Base-by-base conservation (phyloP, 2,329 filamentous ascomycete genomes). In the Zalaria obscura region DNA sequence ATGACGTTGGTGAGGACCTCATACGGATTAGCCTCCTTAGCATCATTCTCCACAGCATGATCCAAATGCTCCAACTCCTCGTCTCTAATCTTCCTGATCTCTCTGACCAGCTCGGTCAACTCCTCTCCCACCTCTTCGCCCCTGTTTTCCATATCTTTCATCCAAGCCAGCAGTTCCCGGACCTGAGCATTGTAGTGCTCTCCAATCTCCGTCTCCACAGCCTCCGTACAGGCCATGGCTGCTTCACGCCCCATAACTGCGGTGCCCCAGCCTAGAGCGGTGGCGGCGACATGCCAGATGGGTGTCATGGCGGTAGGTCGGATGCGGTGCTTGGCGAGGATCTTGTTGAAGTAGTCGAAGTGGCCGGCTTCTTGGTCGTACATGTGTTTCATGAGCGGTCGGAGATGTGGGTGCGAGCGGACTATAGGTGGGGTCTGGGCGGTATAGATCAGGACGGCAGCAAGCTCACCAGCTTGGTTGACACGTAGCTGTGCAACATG, bases 171-270 rank as follows among this genome's bases (percentile, higher is more conserved):
- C 52, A 98, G 65, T 40, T 76, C 73, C 26, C 85, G 70, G 35
- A 98, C 86, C 65, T 98, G 91, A 48, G 78, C 78, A 58, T 96
- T 96, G 61, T 98, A 98, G 64, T 98, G 91, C 27, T 78, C 78
- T 2, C 91, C 91, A 48, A 98, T 98, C 67, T 96, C 91, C 5
- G 89, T 98, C 70, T 98, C 91, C 1, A 98, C 89, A 1, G 91
- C 91, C 64, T 98, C 91, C 1, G 91, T 96, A 59, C 91, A 98
- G 8, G 91, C 91, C 91, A 98, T 98, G 31, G 91, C 89, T 2
- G 89, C 88, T 64, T 96, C 87, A 38, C 86, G 76, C 1, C 91
- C 88, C 72, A 98, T 73, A 35, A 91, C 65, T 0, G 83, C 91
- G 0, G 91, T 98, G 4, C 76, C 73, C 87, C 91, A 95, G 11